Evolutionary conservation across 2,329 filamentous ascomycete genomes (phyloP).

Genomic region (Aspergillus terreus): DNA sequence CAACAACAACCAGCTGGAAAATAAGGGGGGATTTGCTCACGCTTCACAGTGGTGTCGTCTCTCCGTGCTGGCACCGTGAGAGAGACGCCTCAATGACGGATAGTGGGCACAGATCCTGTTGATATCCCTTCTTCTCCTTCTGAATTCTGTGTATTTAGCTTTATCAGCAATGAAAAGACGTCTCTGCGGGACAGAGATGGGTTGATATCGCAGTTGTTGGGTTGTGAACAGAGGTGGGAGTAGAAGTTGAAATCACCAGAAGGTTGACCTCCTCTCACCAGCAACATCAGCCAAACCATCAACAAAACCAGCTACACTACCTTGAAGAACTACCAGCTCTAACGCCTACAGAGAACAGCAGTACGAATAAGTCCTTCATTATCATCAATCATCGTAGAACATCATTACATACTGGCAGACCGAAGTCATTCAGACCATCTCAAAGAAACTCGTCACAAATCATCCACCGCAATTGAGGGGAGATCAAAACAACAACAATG

Average conservation of each 20-base stretch:
- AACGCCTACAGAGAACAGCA: not conserved
- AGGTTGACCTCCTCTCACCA: too few relatives aligned
- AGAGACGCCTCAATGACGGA: too few relatives aligned
- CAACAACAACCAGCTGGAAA: not conserved
- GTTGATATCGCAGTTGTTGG: too few relatives aligned
- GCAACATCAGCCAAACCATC: too few relatives aligned
- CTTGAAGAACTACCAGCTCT: not conserved
- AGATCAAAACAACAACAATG: slow-evolving; percentile 13
- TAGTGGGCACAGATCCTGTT: too few relatives aligned
- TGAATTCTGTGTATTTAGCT: too few relatives aligned
- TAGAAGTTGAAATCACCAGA: too few relatives aligned
- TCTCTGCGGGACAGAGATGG: too few relatives aligned
- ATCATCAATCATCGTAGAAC: slow-evolving; percentile 19
- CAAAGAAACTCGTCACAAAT: not conserved
- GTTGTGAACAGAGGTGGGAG: too few relatives aligned
- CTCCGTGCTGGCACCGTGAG: too few relatives aligned
- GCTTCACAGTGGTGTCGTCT: not conserved
- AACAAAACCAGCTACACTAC: not conserved
- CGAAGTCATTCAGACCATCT: not conserved
- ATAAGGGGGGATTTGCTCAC: not conserved
- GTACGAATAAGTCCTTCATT: slow-evolving; percentile 8
- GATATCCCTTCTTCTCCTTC: too few relatives aligned
- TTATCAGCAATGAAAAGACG: too few relatives aligned
- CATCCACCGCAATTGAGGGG: slow-evolving; percentile 15
- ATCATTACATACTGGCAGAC: slow-evolving; percentile 15